Conservation (phyloP, 495 filamentous ascomycete genomes). For the Pyrenula massariospora region DNA sequence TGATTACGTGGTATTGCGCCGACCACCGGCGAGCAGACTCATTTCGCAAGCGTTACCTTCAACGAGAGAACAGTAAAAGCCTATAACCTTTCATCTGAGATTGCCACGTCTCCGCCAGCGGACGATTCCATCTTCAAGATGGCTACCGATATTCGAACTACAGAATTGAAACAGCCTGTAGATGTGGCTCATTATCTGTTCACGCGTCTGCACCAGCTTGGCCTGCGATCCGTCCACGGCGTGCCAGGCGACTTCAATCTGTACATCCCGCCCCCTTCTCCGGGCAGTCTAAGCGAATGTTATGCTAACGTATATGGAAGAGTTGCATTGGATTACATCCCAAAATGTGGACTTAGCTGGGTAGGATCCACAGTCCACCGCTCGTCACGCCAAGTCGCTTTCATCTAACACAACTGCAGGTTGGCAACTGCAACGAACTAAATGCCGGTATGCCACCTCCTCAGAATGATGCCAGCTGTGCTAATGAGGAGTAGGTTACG, state of each 20-base stretch:
- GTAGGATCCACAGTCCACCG: too few species aligned
- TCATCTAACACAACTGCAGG: not conserved
- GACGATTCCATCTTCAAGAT: constrained; percentile 21
- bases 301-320: constrained; percentile 10
- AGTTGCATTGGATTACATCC: constrained; percentile 49
- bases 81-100: too few species aligned
- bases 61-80: too few species aligned
- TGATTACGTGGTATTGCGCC: too few species aligned
- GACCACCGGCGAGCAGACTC: too few species aligned
- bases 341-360: constrained; percentile 47
- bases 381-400: too few species aligned
- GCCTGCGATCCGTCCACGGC: constrained; percentile 49
- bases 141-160: constrained; percentile 40
- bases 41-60: too few species aligned
- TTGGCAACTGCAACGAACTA: constrained; percentile 60
- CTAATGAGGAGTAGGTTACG: constrained; percentile 40
- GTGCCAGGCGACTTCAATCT: constrained; percentile 47
- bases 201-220: constrained; percentile 48
- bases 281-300: too few species aligned
- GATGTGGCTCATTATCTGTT: constrained; percentile 53
- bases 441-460: constrained; percentile 41
- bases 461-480: constrained; percentile 11
- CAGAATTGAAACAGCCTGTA: constrained; percentile 41
- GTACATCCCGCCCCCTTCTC: constrained; percentile 3
- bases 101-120: too few species aligned